Evolutionary conservation across 768 basidiomycete genomes (phyloP), one percentile per base, ranked within the genome.

Genomic region (Xerocomus potaroensis): DNA sequence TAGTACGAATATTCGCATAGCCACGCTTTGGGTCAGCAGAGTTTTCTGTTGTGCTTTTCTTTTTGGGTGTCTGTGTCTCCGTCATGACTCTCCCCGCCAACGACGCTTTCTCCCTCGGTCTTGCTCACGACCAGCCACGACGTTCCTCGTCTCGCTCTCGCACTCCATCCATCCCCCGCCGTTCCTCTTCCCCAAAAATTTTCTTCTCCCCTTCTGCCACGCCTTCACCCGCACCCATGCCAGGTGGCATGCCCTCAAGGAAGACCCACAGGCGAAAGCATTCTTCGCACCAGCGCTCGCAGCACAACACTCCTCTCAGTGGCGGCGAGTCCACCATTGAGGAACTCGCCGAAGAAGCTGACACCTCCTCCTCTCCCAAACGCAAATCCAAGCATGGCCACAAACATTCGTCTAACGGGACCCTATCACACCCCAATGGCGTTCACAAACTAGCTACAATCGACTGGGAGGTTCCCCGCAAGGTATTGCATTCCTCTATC

Each of bases 391-490:
- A 49, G 10, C 55, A 51, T 29, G 14, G n/a, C 10, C 57, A 35
- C 37, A 41, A 48, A 15, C 39, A 37, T 44, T 55, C 36, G 0
- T 45, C 47, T 2, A 55, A 53, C 24, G 59, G 41, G 2, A 23
- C 41, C 3, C 14, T 47, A n/a, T 8, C 51, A 24, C 45, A 33
- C 23, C 45, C 47, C 35, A 21, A 47, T 34, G 43, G 35, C n/a
- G 6, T 22, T 14, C 37, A 39, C 26, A 55, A 52, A 22, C 54
- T 56, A 6, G 59, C 56, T 18, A 5, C 30, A 10, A 54, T 88
- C 24, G 87, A 93, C 67, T 92, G 86, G 83, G 93, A 96, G 67
- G 83, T 96, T 41, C 93, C 93, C 1, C 71, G 93, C 53, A 96
- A 96, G 66, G 67, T 79, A 9, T 64, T 96, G 35, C 93, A 96